phyloP scores from a whole-genome alignment of 2,329 filamentous ascomycete genomes.

The Bipolaris cookei region DNA sequence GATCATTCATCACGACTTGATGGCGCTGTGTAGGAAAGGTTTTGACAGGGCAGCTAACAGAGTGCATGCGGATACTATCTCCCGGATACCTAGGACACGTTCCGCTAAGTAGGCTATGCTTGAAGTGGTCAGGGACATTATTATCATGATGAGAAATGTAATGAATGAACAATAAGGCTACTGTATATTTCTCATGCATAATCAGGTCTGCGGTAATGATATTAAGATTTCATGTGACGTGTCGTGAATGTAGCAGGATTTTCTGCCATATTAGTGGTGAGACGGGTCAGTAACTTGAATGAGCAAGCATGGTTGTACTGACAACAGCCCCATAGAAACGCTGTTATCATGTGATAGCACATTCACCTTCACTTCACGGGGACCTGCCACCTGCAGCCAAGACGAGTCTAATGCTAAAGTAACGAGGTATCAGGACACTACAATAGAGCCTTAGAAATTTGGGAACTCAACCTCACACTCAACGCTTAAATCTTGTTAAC shows the following conservation, averaged over 20 bases:
- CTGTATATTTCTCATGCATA: too few relatives aligned
- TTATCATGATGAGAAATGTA: too few relatives aligned
- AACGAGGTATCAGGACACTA: neutral
- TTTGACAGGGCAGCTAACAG: slow-evolving; percentile 6
- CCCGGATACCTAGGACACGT: too few relatives aligned
- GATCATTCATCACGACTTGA: neutral
- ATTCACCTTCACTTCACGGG: neutral
- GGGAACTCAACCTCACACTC: neutral
- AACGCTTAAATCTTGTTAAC: neutral
- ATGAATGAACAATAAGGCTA: too few relatives aligned
- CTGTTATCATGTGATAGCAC: neutral
- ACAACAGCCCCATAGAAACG: neutral
- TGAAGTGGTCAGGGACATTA: neutral
- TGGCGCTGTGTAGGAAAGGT: slow-evolving; percentile 9
- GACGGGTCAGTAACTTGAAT: neutral
- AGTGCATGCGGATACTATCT: neutral
- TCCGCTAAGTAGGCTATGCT: neutral
- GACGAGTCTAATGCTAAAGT: neutral
- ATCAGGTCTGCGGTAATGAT: too few relatives aligned
- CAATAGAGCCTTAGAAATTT: neutral
- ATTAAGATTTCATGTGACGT: too few relatives aligned
- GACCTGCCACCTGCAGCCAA: neutral
- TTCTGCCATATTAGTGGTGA: too few relatives aligned
- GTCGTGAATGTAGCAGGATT: too few relatives aligned
- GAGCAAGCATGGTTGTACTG: too few relatives aligned